Evolutionary conservation across 139 green algal species (phyloP).

Genomic region (Tetraselmis chui): DNA sequence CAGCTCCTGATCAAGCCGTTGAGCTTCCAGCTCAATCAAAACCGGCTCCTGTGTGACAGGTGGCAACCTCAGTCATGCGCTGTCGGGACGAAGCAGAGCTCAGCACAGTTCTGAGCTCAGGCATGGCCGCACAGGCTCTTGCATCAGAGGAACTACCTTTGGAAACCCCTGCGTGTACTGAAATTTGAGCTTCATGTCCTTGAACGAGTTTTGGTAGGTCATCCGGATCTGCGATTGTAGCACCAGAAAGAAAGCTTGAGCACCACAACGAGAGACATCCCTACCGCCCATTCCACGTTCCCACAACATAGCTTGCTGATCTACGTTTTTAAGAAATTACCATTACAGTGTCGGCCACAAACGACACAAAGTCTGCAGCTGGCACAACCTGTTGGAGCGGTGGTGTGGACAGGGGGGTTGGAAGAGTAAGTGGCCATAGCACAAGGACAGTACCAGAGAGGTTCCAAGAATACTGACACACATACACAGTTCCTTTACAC

Average conservation of each 20-base stretch:
- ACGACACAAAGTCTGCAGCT: not conserved
- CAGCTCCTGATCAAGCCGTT: not conserved
- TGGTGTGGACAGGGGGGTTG: no score
- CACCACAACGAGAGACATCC: no score
- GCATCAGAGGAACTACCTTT: not conserved
- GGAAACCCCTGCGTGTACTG: not conserved
- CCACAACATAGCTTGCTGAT: no score
- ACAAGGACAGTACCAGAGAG: not conserved
- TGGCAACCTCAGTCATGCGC: not conserved
- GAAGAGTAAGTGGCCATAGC: not conserved
- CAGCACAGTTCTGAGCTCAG: not conserved
- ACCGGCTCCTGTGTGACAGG: not conserved
- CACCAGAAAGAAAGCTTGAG: no score
- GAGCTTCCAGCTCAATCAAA: not conserved
- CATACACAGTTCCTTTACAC: not conserved
- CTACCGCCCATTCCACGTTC: no score
- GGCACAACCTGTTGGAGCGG: not conserved
- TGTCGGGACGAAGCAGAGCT: not conserved
- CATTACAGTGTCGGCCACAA: not conserved
- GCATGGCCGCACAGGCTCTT: not conserved
- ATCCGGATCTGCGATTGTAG: not conserved
- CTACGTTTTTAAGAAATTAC: no score
- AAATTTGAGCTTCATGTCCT: not conserved
- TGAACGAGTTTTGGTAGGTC: not conserved
- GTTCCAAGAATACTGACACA: no score